Evolutionary conservation across 352 stramenopile species (phyloP), one percentile per base, ranked within the genome.

Genomic region (Globisporangium echinulatum): DNA sequence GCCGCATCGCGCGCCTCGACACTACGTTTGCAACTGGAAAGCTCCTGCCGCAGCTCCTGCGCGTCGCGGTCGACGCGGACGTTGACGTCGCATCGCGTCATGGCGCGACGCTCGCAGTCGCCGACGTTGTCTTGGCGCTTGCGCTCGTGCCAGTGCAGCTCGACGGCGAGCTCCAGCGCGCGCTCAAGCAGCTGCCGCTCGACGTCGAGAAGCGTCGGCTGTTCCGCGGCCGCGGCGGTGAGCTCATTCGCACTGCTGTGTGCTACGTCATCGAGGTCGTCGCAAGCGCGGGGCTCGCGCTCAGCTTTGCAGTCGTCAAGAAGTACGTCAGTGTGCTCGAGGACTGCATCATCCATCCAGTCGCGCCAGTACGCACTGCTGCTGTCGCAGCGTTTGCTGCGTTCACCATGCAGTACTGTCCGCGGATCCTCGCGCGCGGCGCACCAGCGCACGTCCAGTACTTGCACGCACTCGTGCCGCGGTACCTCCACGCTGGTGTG

Each of bases 231-330:
- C 86, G 94, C 13, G 97, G 97, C 46, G 96, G 97, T 15, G 96
- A 99, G 64, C 88, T 98, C 42, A 98, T 99, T 63, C 90, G 96
- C 43, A 64, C 66, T 13, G 96, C 96, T 38, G 87, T 97, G 49
- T 99, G 96, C 68, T 70, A 91, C 58, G 72, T 99, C 56, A 98
- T 99, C 69, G 84, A 98, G 77, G 92, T 88, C 43, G 87, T 98
- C 37, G 56, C 73, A 0, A 67, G 71, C 47, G 70, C 74, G 19
- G 71, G 71, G 15, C 71, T 90, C 52, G 74, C 64, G 48, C 50
- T 92, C 19, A 71, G 69, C 15, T 83, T 90, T 54, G 71, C 66
- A 33, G 71, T 85, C 53, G 67, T 92, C 17, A 94, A 94, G 61
- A 91, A 87, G 52, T 94, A 92, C 58, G 19, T 92, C 6, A 51